Base-by-base conservation (phyloP, 495 filamentous ascomycete species). In the Pyrenopolyporus hunteri region DNA sequence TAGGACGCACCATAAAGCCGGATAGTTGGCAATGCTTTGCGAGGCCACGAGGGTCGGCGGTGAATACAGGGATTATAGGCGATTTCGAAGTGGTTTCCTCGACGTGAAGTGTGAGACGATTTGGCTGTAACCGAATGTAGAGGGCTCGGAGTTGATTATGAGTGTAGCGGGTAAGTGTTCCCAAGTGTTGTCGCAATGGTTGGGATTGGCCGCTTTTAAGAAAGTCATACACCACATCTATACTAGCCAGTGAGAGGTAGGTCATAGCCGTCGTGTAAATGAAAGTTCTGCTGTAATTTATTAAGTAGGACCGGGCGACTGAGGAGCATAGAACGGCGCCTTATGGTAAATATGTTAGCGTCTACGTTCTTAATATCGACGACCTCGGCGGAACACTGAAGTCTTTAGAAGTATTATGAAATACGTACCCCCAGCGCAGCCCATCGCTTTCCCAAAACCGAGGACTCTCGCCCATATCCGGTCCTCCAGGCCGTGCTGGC, bases 381-480 rank as follows among this genome's bases (percentile, higher is more conserved):
- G n/a, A 31, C 22, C 11, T 11, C 13, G 7, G 16, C 11, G 20
- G 8, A 25, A 23, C 19, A 32, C 9, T 4, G 19, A 22, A 9
- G 25, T 11, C 8, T 29, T 39, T 4, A 6, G 11, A 23, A 23
- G 29, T 25, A 54, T 32, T 2, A 20, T 19, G 20, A n/a, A 48
- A 51, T 17, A 74, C 78, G 58, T 76, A 90, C 88, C 89, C 71
- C 90, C 90, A 40, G 86, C 81, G 58, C 86, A 87, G 11, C 82
- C 86, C 57, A 93, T 70, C 2, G 87, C 86, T 67, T 93, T 94
- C 3, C 90, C 89, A 76, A 91, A 92, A 0, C 88, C 90, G 69
- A 91, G 82, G 9, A 91, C 76, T 17, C 90, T 71, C 3, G 89
- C 83, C 74, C 87, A 88, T 32, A 92, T 79, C 17, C 78, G 74